These are phyloP conservation scores for Suillus hirtellus DNA, from an alignment of 768 basidiomycete species.

Conservation along the genomic window DNA sequence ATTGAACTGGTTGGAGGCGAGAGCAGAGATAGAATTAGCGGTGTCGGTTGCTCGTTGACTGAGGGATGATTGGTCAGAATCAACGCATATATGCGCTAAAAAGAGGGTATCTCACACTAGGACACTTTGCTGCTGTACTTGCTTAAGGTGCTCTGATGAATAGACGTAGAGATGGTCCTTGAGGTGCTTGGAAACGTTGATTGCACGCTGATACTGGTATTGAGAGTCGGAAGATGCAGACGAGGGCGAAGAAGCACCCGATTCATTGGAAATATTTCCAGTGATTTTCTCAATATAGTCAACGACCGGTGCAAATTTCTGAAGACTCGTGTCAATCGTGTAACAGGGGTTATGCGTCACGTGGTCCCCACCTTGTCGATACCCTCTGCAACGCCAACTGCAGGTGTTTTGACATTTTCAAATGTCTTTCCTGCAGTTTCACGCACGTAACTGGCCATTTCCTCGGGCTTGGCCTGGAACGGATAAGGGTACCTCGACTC, in stretches of 20 bases:
- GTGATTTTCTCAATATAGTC: conserved; percentile 62
- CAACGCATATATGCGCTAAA: conserved; percentile 10
- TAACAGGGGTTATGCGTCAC: conserved; percentile 19
- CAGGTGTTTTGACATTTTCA: conserved; percentile 68
- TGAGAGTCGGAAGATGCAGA: conserved; percentile 54
- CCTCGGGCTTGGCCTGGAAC: conserved; percentile 73
- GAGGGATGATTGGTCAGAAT: conserved; percentile 6
- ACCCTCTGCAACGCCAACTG: conserved; percentile 58
- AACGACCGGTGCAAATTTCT: conserved; percentile 76
- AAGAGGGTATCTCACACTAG: conserved; percentile 52
- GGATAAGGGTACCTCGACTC: conserved; percentile 74
- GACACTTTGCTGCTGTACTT: conserved; percentile 63
- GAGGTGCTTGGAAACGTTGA: conserved; percentile 62
- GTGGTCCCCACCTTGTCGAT: conserved; percentile 66
- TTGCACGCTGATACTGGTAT: conserved; percentile 79
- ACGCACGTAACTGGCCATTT: conserved; percentile 61
- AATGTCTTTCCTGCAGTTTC: conserved; percentile 61
- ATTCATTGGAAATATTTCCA: conserved; percentile 50
- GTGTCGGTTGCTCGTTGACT: conserved; percentile 73
- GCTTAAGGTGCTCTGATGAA: conserved; percentile 70
- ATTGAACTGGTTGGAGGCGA: conserved; percentile 57
- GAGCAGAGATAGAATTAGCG: conserved; percentile 59
- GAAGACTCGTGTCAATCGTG: conserved; percentile 8
- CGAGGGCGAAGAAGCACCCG: conserved; percentile 45
- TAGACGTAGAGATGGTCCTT: conserved; percentile 63